Conservation (phyloP, 331 rosid species). For the Stylosanthes scabra region DNA sequence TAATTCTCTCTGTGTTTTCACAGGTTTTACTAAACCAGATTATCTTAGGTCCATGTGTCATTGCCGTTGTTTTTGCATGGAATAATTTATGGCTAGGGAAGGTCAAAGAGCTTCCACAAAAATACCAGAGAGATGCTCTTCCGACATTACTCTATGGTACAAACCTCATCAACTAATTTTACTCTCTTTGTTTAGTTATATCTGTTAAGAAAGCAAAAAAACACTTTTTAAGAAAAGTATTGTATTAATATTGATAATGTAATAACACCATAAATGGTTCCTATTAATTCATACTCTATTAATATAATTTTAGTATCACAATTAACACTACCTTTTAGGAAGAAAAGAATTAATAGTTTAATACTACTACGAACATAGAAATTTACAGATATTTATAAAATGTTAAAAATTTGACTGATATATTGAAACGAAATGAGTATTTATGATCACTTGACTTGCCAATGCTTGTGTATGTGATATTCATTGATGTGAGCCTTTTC, state of each 20-base stretch:
- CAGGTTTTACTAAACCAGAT: conserved; percentile 91
- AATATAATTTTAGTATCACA: no score
- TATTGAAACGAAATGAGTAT: background rate
- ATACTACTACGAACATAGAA: no score
- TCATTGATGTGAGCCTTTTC: conserved; percentile 3
- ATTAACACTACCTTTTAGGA: no score
- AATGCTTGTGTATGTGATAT: conserved; percentile 16
- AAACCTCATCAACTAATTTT: conserved; percentile 5
- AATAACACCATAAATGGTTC: no score
- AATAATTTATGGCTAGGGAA: conserved; percentile 84
- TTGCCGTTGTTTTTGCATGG: conserved; percentile 95
- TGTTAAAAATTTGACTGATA: no score
- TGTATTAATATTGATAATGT: no score
- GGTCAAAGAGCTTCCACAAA: conserved; percentile 82
- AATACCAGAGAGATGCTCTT: conserved; percentile 81
- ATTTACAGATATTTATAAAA: no score
- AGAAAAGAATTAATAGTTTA: no score
- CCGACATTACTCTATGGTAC: conserved; percentile 80
- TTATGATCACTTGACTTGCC: conserved; percentile 30
- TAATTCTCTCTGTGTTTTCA: background rate
- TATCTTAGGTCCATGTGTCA: conserved; percentile 89
- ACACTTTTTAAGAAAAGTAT: no score
- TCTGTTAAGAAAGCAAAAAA: no score
- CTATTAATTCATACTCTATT: no score
- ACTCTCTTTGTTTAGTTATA: no score